Evolutionary conservation across 345 rosid genomes (phyloP).

Genomic region (Reutealis trisperma): DNA sequence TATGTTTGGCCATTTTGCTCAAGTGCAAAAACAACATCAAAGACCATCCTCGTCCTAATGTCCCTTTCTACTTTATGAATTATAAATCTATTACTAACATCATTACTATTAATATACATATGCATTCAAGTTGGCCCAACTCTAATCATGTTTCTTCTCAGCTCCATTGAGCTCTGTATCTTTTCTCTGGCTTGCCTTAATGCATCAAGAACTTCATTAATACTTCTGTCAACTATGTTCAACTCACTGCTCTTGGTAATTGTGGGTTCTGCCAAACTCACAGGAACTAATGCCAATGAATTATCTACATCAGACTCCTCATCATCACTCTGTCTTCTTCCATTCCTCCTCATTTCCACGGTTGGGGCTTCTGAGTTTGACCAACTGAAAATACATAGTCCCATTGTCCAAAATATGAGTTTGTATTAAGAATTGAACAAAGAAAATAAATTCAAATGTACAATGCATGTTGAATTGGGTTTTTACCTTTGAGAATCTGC

Average conservation of each 20-base stretch:
- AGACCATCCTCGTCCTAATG: not conserved
- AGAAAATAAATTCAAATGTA: not conserved
- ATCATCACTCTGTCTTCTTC: conserved; percentile 11
- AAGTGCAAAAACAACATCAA: not conserved
- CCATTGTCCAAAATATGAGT: not conserved
- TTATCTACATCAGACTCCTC: conserved; percentile 33
- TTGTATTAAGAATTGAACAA: not conserved
- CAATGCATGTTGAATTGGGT: conserved; percentile 1
- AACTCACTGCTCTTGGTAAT: conserved; percentile 20
- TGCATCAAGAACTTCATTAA: conserved; percentile 50
- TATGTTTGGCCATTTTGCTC: not conserved
- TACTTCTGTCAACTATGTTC: conserved; percentile 31
- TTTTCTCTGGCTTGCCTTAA: conserved; percentile 45
- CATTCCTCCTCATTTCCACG: conserved; percentile 14
- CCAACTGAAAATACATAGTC: conserved; percentile 23
- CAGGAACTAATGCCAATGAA: conserved; percentile 48
- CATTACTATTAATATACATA: conserved; percentile 13
- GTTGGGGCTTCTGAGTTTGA: conserved; percentile 12
- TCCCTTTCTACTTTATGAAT: not conserved
- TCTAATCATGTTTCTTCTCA: conserved; percentile 40
- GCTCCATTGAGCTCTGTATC: conserved; percentile 40
- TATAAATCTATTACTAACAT: conserved; percentile 3
- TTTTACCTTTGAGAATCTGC: conserved; percentile 27
- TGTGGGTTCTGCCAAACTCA: conserved; percentile 16
- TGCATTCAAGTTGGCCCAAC: conserved; percentile 33